Evolutionary conservation across 495 filamentous ascomycete genomes (phyloP).

Genomic region (Aspergillus conjunctus): DNA sequence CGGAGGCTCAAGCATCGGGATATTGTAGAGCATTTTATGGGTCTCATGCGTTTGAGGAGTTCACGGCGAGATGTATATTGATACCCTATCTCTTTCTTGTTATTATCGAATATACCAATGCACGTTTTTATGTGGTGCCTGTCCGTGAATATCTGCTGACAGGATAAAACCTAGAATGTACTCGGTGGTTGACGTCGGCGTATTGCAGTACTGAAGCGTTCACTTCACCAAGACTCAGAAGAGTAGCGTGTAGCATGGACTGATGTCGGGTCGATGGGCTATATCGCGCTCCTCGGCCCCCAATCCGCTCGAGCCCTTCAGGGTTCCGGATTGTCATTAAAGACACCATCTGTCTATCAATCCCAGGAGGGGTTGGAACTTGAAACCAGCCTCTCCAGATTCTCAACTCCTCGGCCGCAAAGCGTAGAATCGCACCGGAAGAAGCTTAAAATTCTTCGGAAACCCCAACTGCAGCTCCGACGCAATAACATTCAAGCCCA

Average conservation of each 20-base stretch:
- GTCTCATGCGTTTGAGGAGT: not conserved
- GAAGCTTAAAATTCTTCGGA: conserved; percentile 60
- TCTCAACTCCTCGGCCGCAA: conserved; percentile 42
- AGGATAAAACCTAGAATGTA: not conserved
- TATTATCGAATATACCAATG: not conserved
- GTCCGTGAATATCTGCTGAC: not conserved
- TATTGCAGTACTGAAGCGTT: too few species aligned
- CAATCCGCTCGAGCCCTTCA: too few species aligned
- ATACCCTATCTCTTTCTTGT: not conserved
- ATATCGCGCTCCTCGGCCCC: too few species aligned
- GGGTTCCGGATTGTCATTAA: too few species aligned
- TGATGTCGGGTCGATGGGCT: too few species aligned
- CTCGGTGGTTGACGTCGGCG: too few species aligned
- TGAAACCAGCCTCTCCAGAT: too few species aligned
- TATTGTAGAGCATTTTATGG: not conserved
- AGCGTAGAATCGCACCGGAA: conserved; percentile 73
- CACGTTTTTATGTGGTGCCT: not conserved
- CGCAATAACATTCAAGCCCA: conserved; percentile 64
- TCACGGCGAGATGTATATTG: not conserved
- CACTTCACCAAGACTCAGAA: too few species aligned
- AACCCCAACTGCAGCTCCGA: conserved; percentile 79
- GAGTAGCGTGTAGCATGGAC: too few species aligned
- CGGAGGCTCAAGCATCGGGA: not conserved
- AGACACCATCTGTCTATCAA: too few species aligned
- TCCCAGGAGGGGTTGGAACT: not conserved